These are phyloP conservation scores for Trichoderma polysporum DNA, from an alignment of 2,329 filamentous ascomycete species.

Conservation along the genomic window DNA sequence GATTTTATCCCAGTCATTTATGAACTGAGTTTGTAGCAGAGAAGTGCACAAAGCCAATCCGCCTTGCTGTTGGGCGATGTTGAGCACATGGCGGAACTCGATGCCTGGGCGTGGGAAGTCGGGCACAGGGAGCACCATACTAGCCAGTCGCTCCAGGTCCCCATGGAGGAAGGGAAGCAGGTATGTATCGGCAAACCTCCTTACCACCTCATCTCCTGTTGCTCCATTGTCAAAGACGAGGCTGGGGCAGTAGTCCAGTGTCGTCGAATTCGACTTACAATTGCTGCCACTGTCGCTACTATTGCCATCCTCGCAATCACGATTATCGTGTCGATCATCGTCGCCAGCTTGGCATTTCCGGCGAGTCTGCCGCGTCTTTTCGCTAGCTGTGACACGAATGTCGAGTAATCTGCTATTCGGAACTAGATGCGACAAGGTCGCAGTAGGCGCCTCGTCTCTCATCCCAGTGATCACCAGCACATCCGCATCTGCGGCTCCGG, in stretches of 20 bases:
- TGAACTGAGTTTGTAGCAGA: constrained; percentile 48
- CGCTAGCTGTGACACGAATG: constrained; percentile 46
- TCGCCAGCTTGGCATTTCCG: constrained; percentile 27
- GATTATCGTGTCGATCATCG: background rate
- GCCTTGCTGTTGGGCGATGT: constrained; percentile 51
- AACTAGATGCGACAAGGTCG: constrained; percentile 53
- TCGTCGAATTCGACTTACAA: constrained; percentile 24
- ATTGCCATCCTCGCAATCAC: background rate
- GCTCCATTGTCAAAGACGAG: constrained; percentile 53
- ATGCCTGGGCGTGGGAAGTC: constrained; percentile 50
- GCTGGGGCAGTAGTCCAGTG: constrained; percentile 39
- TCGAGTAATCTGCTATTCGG: constrained; percentile 55
- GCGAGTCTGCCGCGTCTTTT: constrained; percentile 39
- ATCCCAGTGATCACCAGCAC: constrained; percentile 63
- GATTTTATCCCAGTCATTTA: constrained; percentile 47
- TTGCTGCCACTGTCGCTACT: constrained; percentile 17
- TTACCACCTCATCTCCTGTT: constrained; percentile 39
- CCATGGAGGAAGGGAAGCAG: constrained; percentile 49
- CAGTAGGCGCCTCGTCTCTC: constrained; percentile 59
- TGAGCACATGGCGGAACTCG: constrained; percentile 58
- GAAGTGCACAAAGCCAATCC: constrained; percentile 52
- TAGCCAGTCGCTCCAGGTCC: constrained; percentile 45
- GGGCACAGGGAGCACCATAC: constrained; percentile 50
- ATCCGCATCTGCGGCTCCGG: constrained; percentile 43
- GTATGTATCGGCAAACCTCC: constrained; percentile 41